Conservation (phyloP, 2,329 filamentous ascomycete genomes). For the Rutstroemia sp. region DNA sequence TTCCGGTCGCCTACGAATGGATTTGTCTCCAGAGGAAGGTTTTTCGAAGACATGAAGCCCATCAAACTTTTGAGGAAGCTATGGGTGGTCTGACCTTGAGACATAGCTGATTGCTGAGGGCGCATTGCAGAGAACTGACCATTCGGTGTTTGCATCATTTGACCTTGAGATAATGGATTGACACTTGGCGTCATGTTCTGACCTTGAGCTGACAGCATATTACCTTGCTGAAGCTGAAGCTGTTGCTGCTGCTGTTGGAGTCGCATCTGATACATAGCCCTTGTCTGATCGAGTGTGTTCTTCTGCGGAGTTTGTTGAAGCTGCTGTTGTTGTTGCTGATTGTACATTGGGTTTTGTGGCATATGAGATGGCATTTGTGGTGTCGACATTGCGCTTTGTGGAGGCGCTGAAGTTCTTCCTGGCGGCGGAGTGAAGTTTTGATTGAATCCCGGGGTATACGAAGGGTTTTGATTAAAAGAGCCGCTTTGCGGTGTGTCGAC, state of each 20-base stretch:
- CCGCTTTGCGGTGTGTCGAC: conserved; percentile 65
- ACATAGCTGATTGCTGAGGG: conserved; percentile 41
- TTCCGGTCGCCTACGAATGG: conserved; percentile 67
- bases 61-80: conserved; percentile 70
- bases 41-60: conserved; percentile 68
- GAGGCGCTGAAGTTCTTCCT: conserved; percentile 46
- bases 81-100: conserved; percentile 47
- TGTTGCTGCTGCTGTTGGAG: conserved; percentile 67
- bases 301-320: conserved; percentile 35
- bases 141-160: conserved; percentile 51
- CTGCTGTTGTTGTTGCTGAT: conserved; percentile 26
- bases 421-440: conserved; percentile 51
- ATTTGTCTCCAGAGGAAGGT: conserved; percentile 65
- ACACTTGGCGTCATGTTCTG: conserved; percentile 37
- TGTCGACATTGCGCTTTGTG: conserved; percentile 44
- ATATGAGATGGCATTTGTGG: conserved; percentile 36
- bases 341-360: conserved; percentile 31
- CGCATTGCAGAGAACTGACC: conserved; percentile 49
- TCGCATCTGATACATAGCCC: conserved; percentile 75
- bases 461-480: conserved; percentile 54
- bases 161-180: conserved; percentile 29
- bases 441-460: conserved; percentile 51
- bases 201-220: conserved; percentile 27
- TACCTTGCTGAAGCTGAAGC: conserved; percentile 55
- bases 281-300: conserved; percentile 59